phyloP scores from a whole-genome alignment of 768 basidiomycete species.

The Candolleomyces aberdarensis region DNA sequence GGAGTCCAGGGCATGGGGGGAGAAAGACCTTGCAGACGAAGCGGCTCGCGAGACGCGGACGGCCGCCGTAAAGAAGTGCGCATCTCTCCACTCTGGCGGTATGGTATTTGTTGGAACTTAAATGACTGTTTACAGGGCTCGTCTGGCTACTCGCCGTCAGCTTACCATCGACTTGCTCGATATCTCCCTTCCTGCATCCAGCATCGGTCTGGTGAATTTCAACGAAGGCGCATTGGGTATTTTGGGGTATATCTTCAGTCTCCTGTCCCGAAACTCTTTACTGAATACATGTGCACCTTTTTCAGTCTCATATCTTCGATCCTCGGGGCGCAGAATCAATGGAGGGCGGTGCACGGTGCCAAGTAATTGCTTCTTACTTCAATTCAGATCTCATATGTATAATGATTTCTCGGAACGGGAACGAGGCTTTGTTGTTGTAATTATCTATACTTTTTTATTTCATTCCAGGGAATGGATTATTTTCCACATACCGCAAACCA shows the following conservation, averaged over 20 bases:
- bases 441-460: neutral
- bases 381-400: neutral
- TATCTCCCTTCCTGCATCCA: conserved; percentile 86
- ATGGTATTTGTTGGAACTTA: neutral
- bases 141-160: conserved; percentile 68
- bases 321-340: conserved; percentile 66
- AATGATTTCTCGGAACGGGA: neutral
- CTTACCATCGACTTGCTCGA: conserved; percentile 84
- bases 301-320: conserved; percentile 66
- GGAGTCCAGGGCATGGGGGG: conserved; percentile 43
- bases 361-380: conserved; percentile 21
- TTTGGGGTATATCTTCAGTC: conserved; percentile 58
- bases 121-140: conserved; percentile 41
- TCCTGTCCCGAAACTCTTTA: neutral
- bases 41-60: conserved; percentile 64
- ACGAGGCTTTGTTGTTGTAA: neutral
- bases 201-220: conserved; percentile 67
- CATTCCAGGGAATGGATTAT: too few species aligned
- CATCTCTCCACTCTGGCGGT: conserved; percentile 6
- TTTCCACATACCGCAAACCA: too few species aligned
- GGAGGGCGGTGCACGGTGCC: conserved; percentile 51
- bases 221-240: conserved; percentile 86
- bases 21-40: conserved; percentile 67
- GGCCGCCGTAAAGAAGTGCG: conserved; percentile 53
- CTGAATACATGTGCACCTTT: neutral